Evolutionary conservation across 768 basidiomycete genomes (phyloP).

Genomic region (Pulveroboletus sp.): DNA sequence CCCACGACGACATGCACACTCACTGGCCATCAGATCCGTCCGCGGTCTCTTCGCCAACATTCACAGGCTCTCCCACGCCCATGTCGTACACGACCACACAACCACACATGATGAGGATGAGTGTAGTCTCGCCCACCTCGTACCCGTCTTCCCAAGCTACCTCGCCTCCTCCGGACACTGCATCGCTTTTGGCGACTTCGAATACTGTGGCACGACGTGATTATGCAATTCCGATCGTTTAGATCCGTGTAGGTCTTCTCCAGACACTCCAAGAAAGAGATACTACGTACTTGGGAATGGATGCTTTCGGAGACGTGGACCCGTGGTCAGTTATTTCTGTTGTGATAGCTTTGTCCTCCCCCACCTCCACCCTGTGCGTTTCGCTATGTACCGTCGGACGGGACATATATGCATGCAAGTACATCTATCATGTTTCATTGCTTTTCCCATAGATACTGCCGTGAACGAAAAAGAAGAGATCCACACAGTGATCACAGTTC

Average conservation of each 20-base stretch:
- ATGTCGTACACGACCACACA: constrained; percentile 1
- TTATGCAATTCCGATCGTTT: constrained; percentile 22
- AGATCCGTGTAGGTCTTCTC: background rate
- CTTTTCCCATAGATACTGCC: no score
- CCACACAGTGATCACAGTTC: no score
- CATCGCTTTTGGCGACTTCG: constrained; percentile 7
- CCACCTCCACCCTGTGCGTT: background rate
- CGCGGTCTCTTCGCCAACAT: background rate
- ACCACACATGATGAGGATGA: background rate
- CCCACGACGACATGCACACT: background rate
- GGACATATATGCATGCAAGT: background rate
- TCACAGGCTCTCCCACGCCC: background rate
- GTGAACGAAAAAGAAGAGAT: no score
- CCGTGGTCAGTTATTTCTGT: no score
- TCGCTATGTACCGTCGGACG: no score
- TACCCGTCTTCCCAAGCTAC: constrained; percentile 1
- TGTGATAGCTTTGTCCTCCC: background rate
- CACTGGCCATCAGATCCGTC: constrained; percentile 12
- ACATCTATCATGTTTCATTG: background rate
- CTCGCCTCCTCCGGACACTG: constrained; percentile 12
- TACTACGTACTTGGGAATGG: background rate
- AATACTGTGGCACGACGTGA: background rate
- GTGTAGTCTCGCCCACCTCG: background rate
- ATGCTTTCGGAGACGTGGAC: background rate
- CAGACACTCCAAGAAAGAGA: background rate